Evolutionary conservation across 306 rosid genomes (phyloP).

Genomic region (Ochetophila trinervis): DNA sequence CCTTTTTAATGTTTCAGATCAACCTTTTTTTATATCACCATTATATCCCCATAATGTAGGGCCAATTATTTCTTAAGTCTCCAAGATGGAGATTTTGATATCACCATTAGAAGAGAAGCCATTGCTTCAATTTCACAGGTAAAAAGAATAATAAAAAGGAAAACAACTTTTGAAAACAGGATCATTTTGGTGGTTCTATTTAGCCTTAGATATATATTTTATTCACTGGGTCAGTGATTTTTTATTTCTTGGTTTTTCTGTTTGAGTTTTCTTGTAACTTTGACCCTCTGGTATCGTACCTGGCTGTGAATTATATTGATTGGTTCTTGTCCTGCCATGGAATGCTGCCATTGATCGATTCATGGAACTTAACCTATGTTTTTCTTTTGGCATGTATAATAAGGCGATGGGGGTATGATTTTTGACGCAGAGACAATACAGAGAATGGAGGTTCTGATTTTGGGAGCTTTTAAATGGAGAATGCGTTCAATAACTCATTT

Average conservation of each 20-base stretch:
- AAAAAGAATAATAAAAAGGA: too few species aligned
- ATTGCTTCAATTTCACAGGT: slow-evolving; percentile 73
- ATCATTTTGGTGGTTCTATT: neutral
- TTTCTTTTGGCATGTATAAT: slow-evolving; percentile 35
- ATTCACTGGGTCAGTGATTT: neutral
- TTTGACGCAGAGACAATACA: too few species aligned
- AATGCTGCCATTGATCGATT: slow-evolving; percentile 39
- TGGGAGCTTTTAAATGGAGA: too few species aligned
- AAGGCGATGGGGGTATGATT: too few species aligned
- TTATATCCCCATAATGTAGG: too few species aligned
- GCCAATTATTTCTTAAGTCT: too few species aligned
- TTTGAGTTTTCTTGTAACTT: slow-evolving; percentile 53
- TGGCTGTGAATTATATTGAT: slow-evolving; percentile 83
- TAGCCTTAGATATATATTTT: too few species aligned
- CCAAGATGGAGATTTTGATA: slow-evolving; percentile 37
- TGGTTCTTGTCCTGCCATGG: slow-evolving; percentile 72
- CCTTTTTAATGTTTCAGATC: too few species aligned
- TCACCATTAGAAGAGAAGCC: slow-evolving; percentile 52
- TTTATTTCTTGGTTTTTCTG: neutral
- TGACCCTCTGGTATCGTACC: slow-evolving; percentile 62
- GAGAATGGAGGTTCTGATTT: too few species aligned
- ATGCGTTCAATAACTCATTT: too few species aligned
- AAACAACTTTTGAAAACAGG: too few species aligned
- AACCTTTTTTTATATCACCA: too few species aligned
- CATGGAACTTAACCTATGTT: neutral